Evolutionary conservation across 805 yeast species (phyloP).

Genomic region (Yarrowia osloensis): DNA sequence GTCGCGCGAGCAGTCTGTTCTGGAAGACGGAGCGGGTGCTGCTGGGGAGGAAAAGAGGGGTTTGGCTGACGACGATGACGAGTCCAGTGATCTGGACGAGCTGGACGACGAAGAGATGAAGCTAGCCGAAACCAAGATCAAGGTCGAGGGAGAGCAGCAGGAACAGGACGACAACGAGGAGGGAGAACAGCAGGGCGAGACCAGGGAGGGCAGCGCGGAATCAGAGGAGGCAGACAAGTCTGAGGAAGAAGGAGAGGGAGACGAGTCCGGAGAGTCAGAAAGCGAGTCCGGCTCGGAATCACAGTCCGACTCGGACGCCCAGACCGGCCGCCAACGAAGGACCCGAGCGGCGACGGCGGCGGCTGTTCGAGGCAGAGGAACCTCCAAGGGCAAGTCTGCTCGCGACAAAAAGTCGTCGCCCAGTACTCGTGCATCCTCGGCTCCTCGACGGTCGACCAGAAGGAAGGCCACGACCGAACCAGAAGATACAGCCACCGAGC

Average conservation of each 20-base stretch:
- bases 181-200: neutral
- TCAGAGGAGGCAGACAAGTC: neutral
- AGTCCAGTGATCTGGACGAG: conserved; percentile 16
- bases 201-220: neutral
- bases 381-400: neutral
- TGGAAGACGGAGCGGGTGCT: neutral
- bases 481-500: conserved; percentile 16
- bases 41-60: neutral
- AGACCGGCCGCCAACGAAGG: neutral
- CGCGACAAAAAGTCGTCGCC: conserved; percentile 19
- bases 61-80: neutral
- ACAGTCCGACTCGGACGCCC: conserved; percentile 8
- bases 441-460: conserved; percentile 1
- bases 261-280: neutral
- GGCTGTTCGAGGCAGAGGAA: conserved; percentile 1
- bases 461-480: conserved; percentile 10
- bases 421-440: conserved; percentile 8
- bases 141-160: neutral
- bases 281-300: conserved; percentile 10
- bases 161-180: neutral
- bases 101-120: conserved; percentile 22
- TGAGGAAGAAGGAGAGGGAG: neutral
- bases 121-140: conserved; percentile 12
- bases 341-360: conserved; percentile 23
- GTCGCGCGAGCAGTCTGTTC: conserved; percentile 6